Evolutionary conservation across 1,284 basidiomycete species (phyloP).

Genomic region (Marasmius fiardii): DNA sequence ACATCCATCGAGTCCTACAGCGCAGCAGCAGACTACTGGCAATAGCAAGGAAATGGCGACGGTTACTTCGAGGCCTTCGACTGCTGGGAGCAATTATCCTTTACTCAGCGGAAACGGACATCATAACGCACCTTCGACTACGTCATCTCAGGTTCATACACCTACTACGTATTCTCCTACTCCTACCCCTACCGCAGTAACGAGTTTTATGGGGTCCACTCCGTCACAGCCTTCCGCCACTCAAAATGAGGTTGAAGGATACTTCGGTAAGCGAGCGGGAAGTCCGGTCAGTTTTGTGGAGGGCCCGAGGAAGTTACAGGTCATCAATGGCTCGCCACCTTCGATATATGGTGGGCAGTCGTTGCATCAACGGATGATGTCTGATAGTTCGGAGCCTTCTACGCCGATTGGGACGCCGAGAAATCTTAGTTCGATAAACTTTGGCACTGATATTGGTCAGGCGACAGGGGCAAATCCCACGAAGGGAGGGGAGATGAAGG

Average conservation of each 20-base stretch:
- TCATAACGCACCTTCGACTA: neutral
- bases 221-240: neutral
- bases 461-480: neutral
- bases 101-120: neutral
- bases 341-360: neutral
- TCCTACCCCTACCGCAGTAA: conserved; percentile 5
- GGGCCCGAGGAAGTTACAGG: neutral
- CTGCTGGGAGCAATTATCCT: conserved; percentile 31
- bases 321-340: conserved; percentile 4
- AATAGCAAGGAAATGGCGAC: conserved; percentile 22
- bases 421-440: neutral
- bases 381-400: conserved; percentile 9
- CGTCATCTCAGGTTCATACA: neutral
- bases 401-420: conserved; percentile 13
- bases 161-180: conserved; percentile 1
- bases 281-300: neutral
- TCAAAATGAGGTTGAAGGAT: neutral
- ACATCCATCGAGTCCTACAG: too few relatives aligned
- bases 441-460: neutral
- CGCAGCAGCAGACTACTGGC: conserved; percentile 22
- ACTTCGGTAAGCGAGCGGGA: neutral
- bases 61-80: conserved; percentile 40
- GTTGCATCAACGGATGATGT: conserved; percentile 6
- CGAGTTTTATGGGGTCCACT: neutral
- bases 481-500: neutral